Evolutionary conservation across 2,329 filamentous ascomycete species (phyloP).

Genomic region (Pseudonectria buxi): DNA sequence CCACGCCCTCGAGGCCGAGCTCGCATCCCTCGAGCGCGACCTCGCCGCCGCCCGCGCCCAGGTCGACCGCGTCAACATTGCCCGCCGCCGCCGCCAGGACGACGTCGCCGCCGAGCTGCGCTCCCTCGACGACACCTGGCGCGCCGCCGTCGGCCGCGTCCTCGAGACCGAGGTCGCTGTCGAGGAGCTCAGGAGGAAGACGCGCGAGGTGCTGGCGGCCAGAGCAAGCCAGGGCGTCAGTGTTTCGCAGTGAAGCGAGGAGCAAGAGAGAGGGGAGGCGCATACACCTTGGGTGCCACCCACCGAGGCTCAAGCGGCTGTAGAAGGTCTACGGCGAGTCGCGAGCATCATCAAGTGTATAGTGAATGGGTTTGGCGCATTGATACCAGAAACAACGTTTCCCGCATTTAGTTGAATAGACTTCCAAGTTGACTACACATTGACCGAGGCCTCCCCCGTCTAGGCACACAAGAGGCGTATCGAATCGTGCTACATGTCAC

Average conservation of each 20-base stretch:
- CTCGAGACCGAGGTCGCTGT: constrained; percentile 83
- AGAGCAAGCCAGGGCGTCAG: constrained; percentile 8
- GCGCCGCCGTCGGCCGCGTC: constrained; percentile 66
- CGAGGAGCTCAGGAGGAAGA: constrained; percentile 61
- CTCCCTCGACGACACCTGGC: constrained; percentile 72
- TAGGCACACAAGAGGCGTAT: no score
- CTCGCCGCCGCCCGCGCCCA: constrained; percentile 60
- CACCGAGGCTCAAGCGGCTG: no score
- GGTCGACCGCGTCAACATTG: constrained; percentile 66
- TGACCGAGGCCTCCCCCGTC: no score
- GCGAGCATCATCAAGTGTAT: not conserved
- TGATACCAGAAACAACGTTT: constrained; percentile 1
- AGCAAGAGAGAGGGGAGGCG: not conserved
- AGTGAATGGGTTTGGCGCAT: constrained; percentile 1
- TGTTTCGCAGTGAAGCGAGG: not conserved
- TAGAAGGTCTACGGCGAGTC: no score
- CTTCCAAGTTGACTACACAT: no score
- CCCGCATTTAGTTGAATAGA: not conserved
- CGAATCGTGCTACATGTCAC: no score
- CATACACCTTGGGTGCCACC: no score
- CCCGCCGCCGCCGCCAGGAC: constrained; percentile 64
- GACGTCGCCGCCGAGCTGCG: constrained; percentile 65
- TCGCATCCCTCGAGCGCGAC: constrained; percentile 62
- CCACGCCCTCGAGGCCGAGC: constrained; percentile 65
- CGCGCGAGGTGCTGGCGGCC: constrained; percentile 54